Base-by-base conservation (phyloP, 805 yeast species). In the Kuraishia capsulata region DNA sequence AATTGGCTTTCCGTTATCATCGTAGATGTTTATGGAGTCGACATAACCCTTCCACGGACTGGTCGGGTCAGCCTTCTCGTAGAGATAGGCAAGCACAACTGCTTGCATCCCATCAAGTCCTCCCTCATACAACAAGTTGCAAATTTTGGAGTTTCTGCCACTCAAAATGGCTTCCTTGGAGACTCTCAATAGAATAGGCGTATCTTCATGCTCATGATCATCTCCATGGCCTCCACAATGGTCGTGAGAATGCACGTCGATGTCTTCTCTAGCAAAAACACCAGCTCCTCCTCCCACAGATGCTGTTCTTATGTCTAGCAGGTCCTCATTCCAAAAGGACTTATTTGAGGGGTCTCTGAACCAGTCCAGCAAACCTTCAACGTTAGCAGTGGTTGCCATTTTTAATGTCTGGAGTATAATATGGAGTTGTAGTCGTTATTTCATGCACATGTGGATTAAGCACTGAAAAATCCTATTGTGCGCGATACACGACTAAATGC, bases 31-130 rank as follows among this genome's bases (percentile, higher is more conserved):
- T 20, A 86, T 70, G 16, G 81, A 65, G 20, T 64, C 56, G 33
- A 89, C 62, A 53, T 81, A 90, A 3, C 62, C 65, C 42, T 42
- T 65, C 97, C 97, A 90, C 4, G 95, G 96, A n/a, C 94, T 81
- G 3, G 54, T 47, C n/a, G 65, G 61, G 2, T 74, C 75, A 34
- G 73, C 60, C 39, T 66, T 56, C 53, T 90, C 97, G 51, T 84
- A 87, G 20, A 88, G 63, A 42, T 78, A 82, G 0, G 89, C 75
- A 5, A 85, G 45, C 5, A 81, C 74, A 37, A 89, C 61, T 0
- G 78, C 82, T 31, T 74, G 67, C 60, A 83, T 73, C 0, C 94
- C 92, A 29, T 66, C 70, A 4, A 82, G 57, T 2, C 60, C 67
- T 21, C 68, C 68, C 33, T 85, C 95, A 10, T 64, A 55, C 10